Conservation (phyloP, 1,139 yeast species). For the Ogataea hybrid region DNA sequence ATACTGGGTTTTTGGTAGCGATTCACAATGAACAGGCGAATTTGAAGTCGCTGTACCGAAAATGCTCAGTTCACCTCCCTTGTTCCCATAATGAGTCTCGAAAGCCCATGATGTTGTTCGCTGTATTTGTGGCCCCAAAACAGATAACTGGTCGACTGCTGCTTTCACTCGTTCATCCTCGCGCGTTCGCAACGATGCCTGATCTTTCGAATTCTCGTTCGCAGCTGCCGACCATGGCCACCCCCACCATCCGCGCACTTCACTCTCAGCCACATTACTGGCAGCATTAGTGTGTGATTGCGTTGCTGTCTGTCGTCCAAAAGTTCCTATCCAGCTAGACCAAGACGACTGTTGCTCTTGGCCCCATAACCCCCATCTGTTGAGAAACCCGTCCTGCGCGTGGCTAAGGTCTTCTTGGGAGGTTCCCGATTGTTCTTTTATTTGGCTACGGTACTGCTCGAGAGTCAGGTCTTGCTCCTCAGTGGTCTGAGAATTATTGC, state of each 20-base stretch:
- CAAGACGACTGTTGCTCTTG: neutral
- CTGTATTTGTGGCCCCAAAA: conserved; percentile 10
- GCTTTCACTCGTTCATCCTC: conserved; percentile 15
- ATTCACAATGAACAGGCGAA: conserved; percentile 29
- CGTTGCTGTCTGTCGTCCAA: neutral
- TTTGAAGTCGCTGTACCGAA: conserved; percentile 37
- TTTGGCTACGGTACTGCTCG: conserved; percentile 24
- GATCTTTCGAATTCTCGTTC: neutral
- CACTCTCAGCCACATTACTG: neutral
- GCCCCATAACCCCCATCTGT: conserved; percentile 4
- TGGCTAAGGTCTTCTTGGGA: neutral
- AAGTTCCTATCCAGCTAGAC: conserved; percentile 7
- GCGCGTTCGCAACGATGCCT: conserved; percentile 2
- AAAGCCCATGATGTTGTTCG: conserved; percentile 28
- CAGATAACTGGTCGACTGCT: conserved; percentile 20
- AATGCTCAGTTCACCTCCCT: conserved; percentile 36
- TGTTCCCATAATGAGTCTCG: conserved; percentile 7
- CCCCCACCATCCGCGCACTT: conserved; percentile 5
- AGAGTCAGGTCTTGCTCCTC: conserved; percentile 19
- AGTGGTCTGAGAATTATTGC: neutral
- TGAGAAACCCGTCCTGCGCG: neutral
- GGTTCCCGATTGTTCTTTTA: conserved; percentile 9
- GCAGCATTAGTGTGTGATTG: neutral
- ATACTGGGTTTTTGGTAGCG: conserved; percentile 27
- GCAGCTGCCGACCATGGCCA: conserved; percentile 10